phyloP scores from a whole-genome alignment of 768 basidiomycete genomes.

The Lanmaoa rubissima region DNA sequence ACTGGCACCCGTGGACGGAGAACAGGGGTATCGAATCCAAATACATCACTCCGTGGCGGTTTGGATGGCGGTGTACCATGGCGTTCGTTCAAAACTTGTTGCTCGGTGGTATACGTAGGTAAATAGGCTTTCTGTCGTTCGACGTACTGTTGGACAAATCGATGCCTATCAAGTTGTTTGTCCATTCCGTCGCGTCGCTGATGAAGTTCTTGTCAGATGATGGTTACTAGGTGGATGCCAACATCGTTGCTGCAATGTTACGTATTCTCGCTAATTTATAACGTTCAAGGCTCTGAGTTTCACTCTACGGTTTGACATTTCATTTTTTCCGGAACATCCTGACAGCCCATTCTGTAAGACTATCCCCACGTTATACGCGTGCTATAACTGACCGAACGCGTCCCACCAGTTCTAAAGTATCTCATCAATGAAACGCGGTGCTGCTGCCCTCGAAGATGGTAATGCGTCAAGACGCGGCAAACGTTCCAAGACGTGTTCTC shows the following conservation, averaged over 20 bases:
- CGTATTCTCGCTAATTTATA: not conserved
- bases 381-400: not conserved
- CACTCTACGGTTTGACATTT: constrained; percentile 1
- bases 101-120: constrained; percentile 44
- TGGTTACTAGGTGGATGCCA: not conserved
- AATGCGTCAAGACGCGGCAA: constrained; percentile 17
- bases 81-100: constrained; percentile 16
- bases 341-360: not conserved
- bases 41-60: constrained; percentile 14
- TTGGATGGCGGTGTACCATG: constrained; percentile 11
- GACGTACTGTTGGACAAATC: constrained; percentile 47
- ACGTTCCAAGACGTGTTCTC: constrained; percentile 23
- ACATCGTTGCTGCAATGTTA: not conserved
- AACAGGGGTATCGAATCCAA: constrained; percentile 54
- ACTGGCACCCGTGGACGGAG: constrained; percentile 45
- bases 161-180: constrained; percentile 38
- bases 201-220: not conserved
- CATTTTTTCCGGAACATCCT: constrained; percentile 5
- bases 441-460: constrained; percentile 6
- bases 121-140: constrained; percentile 46
- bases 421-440: constrained; percentile 24
- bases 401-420: not conserved
- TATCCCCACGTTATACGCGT: not conserved
- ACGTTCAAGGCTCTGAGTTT: not conserved
- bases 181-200: not conserved